Percentiles rank a stretch among this genome's conserved stretches.
Evolutionary conservation across 306 rosid species (phyloP).

Genomic region (Medicago ruthenica): DNA sequence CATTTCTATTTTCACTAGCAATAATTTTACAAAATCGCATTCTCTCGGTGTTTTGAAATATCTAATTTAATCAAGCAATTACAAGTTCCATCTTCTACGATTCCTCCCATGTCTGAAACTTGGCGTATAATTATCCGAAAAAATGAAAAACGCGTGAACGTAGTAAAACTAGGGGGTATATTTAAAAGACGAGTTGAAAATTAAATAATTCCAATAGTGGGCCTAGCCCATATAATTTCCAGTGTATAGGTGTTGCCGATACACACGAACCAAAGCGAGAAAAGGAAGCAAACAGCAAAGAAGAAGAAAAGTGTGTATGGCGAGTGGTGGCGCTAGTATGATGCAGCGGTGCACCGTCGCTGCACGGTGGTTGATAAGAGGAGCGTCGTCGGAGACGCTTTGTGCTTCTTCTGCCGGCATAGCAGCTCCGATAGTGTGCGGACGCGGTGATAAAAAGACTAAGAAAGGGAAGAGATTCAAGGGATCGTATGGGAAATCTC

Average conservation of each 20-base stretch:
- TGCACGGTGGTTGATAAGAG: slow-evolving; percentile 55
- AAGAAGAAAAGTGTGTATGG: slow-evolving; percentile 40
- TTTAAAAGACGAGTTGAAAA: background rate
- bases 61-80: too few species aligned
- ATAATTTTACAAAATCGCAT: too few species aligned
- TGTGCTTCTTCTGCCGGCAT: background rate
- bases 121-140: too few species aligned
- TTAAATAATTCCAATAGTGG: background rate
- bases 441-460: slow-evolving; percentile 93
- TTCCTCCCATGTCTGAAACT: too few species aligned
- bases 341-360: slow-evolving; percentile 65
- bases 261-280: background rate
- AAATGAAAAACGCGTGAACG: too few species aligned
- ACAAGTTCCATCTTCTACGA: too few species aligned
- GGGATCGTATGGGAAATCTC: slow-evolving; percentile 80
- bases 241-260: background rate
- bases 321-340: slow-evolving; percentile 48
- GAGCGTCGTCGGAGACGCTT: slow-evolving; percentile 37
- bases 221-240: background rate
- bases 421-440: slow-evolving; percentile 62
- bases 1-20: too few species aligned
- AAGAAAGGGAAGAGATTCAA: slow-evolving; percentile 93
- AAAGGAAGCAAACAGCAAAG: background rate
- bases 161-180: background rate
- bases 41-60: too few species aligned